These are phyloP conservation scores for Penicillium sp. DNA, from an alignment of 2,329 filamentous ascomycete genomes.

Conservation along the genomic window DNA sequence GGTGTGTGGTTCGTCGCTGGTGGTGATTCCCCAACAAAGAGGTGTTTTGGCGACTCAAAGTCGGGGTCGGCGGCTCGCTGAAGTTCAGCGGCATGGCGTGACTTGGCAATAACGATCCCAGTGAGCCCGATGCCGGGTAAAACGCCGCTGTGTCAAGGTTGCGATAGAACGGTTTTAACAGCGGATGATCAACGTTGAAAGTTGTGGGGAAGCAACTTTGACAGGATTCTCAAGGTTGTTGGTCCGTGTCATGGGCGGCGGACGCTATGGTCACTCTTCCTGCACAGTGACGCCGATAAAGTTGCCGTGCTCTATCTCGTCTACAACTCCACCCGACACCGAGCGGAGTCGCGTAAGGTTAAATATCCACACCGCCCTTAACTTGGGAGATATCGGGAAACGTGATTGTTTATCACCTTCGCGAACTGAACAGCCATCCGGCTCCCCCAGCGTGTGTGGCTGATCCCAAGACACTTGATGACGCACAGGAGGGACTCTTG, in stretches of 20 bases:
- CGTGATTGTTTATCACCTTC: no score
- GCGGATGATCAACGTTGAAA: not conserved
- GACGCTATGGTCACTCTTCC: not conserved
- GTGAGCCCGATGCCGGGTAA: not conserved
- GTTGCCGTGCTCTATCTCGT: no score
- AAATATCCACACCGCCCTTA: not conserved
- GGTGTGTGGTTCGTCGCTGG: constrained; percentile 27
- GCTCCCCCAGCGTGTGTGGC: no score
- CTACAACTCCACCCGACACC: not conserved
- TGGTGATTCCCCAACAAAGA: constrained; percentile 20
- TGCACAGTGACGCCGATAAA: not conserved
- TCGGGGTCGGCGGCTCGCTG: constrained; percentile 31
- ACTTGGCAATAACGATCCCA: not conserved
- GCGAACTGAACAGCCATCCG: no score
- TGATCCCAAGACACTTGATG: no score
- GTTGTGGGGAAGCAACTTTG: not conserved
- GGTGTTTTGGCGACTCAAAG: constrained; percentile 32
- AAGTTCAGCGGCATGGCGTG: constrained; percentile 29
- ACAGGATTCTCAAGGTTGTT: not conserved
- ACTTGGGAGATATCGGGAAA: no score
- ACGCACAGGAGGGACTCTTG: no score
- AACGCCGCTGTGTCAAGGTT: not conserved
- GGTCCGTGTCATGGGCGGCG: not conserved
- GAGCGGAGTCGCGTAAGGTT: no score
- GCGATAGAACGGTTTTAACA: not conserved